These are phyloP conservation scores for Ascochyta fabae DNA, from an alignment of 2,329 filamentous ascomycete genomes.

Conservation along the genomic window DNA sequence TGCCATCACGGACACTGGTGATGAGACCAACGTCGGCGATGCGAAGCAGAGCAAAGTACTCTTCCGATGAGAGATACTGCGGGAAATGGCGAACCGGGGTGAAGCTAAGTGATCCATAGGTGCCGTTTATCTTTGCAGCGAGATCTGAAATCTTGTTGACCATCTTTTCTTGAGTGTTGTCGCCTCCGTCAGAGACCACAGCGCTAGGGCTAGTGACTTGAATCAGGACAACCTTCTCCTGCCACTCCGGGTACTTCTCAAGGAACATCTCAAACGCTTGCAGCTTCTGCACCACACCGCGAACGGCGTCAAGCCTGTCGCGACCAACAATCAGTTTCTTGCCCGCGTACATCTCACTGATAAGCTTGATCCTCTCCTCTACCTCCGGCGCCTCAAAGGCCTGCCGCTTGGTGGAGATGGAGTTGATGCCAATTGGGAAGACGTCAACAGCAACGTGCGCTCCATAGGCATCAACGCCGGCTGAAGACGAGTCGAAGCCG, in stretches of 20 bases:
- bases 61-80: slow-evolving; percentile 85
- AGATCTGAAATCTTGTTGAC: slow-evolving; percentile 89
- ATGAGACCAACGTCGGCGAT: slow-evolving; percentile 91
- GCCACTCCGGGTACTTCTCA: slow-evolving; percentile 89
- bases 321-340: slow-evolving; percentile 96
- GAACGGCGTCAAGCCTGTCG: slow-evolving; percentile 90
- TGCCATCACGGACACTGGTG: slow-evolving; percentile 93
- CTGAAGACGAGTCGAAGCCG: slow-evolving; percentile 84
- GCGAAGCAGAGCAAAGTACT: slow-evolving; percentile 93
- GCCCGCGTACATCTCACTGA: slow-evolving; percentile 80
- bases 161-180: slow-evolving; percentile 79
- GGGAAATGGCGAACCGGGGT: slow-evolving; percentile 94
- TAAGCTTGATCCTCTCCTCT: slow-evolving; percentile 72
- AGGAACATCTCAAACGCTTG: slow-evolving; percentile 94
- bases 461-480: slow-evolving; percentile 87
- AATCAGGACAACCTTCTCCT: slow-evolving; percentile 88
- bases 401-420: slow-evolving; percentile 74
- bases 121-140: slow-evolving; percentile 89
- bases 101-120: slow-evolving; percentile 85
- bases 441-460: slow-evolving; percentile 89
- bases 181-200: slow-evolving; percentile 73
- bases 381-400: slow-evolving; percentile 76
- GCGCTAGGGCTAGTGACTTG: slow-evolving; percentile 91
- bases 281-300: slow-evolving; percentile 93
- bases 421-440: slow-evolving; percentile 94